Conservation (phyloP, 2,329 filamentous ascomycete genomes). For the Neofusicoccum ribis region DNA sequence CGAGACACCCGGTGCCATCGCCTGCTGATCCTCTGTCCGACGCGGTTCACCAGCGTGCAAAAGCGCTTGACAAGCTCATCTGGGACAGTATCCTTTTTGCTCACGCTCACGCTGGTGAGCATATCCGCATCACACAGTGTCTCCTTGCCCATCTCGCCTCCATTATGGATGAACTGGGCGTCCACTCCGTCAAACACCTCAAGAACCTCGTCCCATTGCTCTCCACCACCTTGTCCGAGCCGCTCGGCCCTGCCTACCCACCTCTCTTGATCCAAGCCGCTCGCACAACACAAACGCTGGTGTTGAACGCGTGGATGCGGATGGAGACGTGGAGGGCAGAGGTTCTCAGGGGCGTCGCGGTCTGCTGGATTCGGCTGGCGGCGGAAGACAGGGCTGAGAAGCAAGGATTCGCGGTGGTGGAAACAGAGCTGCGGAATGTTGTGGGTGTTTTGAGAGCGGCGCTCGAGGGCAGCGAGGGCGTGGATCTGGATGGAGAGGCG, state of each 20-base stretch:
- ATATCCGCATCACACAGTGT: constrained; percentile 58
- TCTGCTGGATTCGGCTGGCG: constrained; percentile 34
- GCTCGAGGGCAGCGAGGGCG: constrained; percentile 24
- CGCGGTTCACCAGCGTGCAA: constrained; percentile 32
- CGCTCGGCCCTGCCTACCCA: constrained; percentile 62
- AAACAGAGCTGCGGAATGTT: constrained; percentile 54
- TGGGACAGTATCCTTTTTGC: constrained; percentile 45
- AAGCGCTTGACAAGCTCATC: constrained; percentile 47
- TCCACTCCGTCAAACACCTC: constrained; percentile 67
- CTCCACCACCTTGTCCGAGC: constrained; percentile 64
- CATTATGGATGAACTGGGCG: constrained; percentile 59
- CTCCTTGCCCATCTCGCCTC: constrained; percentile 54
- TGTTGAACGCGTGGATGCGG: constrained; percentile 70
- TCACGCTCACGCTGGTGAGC: constrained; percentile 58
- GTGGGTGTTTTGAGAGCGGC: constrained; percentile 34
- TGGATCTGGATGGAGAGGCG: constrained; percentile 26
- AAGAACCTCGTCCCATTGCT: constrained; percentile 69
- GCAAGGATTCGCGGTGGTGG: constrained; percentile 20
- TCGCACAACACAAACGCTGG: constrained; percentile 56
- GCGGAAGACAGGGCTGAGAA: constrained; percentile 24
- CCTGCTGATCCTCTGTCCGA: constrained; percentile 23
- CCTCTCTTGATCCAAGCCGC: constrained; percentile 56
- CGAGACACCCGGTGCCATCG: constrained; percentile 40
- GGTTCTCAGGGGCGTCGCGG: constrained; percentile 59
- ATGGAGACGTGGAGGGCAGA: constrained; percentile 63